These are phyloP conservation scores for Ogataea kodamae DNA, from an alignment of 805 yeast genomes.

Conservation along the genomic window DNA sequence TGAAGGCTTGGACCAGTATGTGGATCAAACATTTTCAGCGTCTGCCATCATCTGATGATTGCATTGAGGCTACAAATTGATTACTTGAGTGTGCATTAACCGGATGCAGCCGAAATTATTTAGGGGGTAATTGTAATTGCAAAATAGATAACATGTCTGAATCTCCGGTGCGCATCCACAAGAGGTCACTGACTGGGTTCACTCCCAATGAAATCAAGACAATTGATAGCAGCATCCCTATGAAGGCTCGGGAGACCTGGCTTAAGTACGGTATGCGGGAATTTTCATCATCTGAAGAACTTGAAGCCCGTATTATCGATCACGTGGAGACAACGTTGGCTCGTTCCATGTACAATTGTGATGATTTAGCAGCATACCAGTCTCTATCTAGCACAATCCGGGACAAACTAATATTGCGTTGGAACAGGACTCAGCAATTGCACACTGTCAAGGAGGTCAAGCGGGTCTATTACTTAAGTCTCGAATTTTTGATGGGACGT, in stretches of 20 bases:
- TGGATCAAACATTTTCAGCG: too few species aligned
- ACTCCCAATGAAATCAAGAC: constrained; percentile 85
- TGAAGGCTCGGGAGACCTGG: constrained; percentile 76
- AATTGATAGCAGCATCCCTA: constrained; percentile 78
- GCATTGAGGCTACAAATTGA: too few species aligned
- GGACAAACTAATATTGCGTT: constrained; percentile 75
- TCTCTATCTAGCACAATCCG: constrained; percentile 78
- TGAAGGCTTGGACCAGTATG: constrained; percentile 58
- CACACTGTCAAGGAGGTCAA: constrained; percentile 82
- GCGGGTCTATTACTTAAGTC: constrained; percentile 79
- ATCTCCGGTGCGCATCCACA: constrained; percentile 36
- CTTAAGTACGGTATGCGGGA: constrained; percentile 58
- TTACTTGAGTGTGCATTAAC: constrained; percentile 8
- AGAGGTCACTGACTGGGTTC: constrained; percentile 84
- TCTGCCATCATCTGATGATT: constrained; percentile 8
- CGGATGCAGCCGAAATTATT: constrained; percentile 8
- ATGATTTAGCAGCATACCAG: constrained; percentile 87
- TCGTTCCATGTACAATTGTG: constrained; percentile 90
- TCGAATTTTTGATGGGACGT: constrained; percentile 92
- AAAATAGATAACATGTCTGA: constrained; percentile 1
- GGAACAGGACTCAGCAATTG: constrained; percentile 92
- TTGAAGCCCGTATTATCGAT: constrained; percentile 66
- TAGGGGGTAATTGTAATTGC: constrained; percentile 3
- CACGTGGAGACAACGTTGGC: constrained; percentile 92
- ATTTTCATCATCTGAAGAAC: constrained; percentile 47